Percentiles rank a stretch among this genome's conserved stretches.
Conservation (phyloP, 192 early-diverging fungal genomes). For the Ambispora gerdemannii region DNA sequence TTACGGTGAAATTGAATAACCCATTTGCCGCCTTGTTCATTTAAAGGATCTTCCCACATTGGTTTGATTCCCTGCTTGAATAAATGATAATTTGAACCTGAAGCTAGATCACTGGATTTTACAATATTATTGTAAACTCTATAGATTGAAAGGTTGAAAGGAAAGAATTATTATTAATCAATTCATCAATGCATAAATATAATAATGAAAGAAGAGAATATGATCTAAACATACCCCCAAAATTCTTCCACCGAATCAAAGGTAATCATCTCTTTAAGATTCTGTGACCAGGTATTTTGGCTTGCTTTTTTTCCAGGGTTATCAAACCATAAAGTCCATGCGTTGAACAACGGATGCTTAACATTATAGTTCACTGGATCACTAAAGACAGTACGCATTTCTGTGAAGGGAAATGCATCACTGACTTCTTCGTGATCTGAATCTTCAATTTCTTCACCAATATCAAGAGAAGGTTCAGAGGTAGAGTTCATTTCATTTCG, state of each 20-base stretch:
- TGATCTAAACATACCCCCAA: constrained; percentile 90
- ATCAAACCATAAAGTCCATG: constrained; percentile 96
- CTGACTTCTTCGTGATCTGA: constrained; percentile 31
- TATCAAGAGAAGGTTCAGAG: neutral
- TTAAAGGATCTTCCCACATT: constrained; percentile 92
- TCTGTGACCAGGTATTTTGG: constrained; percentile 74
- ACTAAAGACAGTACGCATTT: constrained; percentile 44
- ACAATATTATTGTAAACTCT: constrained; percentile 86
- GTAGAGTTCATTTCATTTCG: neutral
- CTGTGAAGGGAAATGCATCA: constrained; percentile 34
- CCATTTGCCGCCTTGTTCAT: constrained; percentile 92
- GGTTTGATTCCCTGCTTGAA: constrained; percentile 91
- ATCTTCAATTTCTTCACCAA: neutral
- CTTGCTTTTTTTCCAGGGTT: constrained; percentile 77
- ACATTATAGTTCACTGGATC: constrained; percentile 58
- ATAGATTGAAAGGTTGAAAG: neutral
- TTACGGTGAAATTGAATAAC: constrained; percentile 66
- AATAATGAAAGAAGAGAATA: neutral
- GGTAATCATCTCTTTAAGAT: constrained; percentile 87
- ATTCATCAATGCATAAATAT: neutral
- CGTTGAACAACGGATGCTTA: constrained; percentile 83
- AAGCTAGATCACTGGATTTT: constrained; percentile 65
- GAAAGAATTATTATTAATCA: neutral
- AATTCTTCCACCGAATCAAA: constrained; percentile 95
- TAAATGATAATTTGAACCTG: constrained; percentile 88